Base-by-base conservation (phyloP, 164 flowering plant species). In the Hamamelis virginiana region DNA sequence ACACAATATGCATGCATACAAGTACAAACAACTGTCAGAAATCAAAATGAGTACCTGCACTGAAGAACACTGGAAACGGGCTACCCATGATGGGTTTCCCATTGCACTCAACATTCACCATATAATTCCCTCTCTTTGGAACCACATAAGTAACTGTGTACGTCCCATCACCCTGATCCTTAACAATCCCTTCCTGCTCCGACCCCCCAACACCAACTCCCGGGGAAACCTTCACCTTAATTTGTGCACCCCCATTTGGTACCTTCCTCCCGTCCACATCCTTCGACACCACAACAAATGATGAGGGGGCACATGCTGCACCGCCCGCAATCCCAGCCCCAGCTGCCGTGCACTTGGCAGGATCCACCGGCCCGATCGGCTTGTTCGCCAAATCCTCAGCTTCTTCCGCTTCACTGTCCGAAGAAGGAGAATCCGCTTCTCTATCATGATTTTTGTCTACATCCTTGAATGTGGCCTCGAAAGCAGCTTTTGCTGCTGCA, bases 401-500 rank as follows among this genome's bases (percentile, higher is more conserved):
- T 52, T 89, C 96, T 45, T 89, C 97, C 0, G 69, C 84, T 3
- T 90, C 98, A 63, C 91, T 86, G 23, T 91, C 96, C 0, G 89
- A 84, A 19, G 80, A 80, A 50, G 48, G 6, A 46, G 57, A 56
- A 8, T 58, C 81, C 0, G 70, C 38, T 21, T 79, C 80, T 21
- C 74, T 76, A 12, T 64, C 74, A 0, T 61, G 62, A 9, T 28
- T 78, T 43, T 76, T 82, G n/a, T 84, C 89, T 1, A 85, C 82
- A 8, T 76, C 89, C 73, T 87, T 93, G 84, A 96, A 96, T 1
- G 99, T 96, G 46, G 99, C 99, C 27, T 96, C 99, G 43, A 96
- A 96, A 3, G 99, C 99, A 5, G 99, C 99, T 75, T 93, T 96
- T 0, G 99, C 99, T 0, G 98, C 97, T 0, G 99, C 99, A 8